Evolutionary conservation across 2,329 filamentous ascomycete genomes (phyloP).

Genomic region (Paracoccidioides lutzii): DNA sequence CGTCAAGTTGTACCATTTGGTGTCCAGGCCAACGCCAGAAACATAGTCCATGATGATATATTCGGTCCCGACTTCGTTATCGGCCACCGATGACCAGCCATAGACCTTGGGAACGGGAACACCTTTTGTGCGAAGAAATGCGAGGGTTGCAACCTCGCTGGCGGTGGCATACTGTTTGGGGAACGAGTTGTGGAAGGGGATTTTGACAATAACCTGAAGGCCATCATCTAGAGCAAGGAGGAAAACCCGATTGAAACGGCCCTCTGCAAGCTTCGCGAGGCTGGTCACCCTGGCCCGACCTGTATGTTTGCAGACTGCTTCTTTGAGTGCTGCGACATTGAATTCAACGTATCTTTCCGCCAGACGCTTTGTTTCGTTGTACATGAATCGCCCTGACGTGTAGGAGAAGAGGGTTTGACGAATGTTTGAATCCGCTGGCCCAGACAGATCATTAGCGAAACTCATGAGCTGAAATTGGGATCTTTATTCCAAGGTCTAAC

Average conservation of each 20-base stretch:
- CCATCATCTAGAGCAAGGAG: constrained; percentile 11
- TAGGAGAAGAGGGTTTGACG: constrained; percentile 1
- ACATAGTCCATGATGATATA: constrained; percentile 29
- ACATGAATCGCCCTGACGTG: constrained; percentile 4
- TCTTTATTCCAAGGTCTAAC: too few species aligned
- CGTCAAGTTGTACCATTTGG: constrained; percentile 18
- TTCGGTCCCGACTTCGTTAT: constrained; percentile 27
- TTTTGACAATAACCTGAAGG: constrained; percentile 14
- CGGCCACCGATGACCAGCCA: constrained; percentile 20
- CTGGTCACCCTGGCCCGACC: constrained; percentile 4
- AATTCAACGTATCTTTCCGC: constrained; percentile 4
- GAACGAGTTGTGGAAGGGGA: constrained; percentile 13
- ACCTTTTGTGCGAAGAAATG: constrained; percentile 18
- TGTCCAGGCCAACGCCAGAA: constrained; percentile 19
- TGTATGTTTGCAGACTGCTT: constrained; percentile 3
- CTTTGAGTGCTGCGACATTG: constrained; percentile 6
- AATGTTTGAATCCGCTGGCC: too few species aligned
- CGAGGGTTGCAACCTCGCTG: constrained; percentile 24
- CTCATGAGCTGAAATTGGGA: too few species aligned
- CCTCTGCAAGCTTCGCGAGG: constrained; percentile 14
- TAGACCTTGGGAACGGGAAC: constrained; percentile 25
- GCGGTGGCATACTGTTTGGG: constrained; percentile 14
- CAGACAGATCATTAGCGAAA: too few species aligned
- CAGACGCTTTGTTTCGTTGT: constrained; percentile 1
- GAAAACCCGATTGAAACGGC: constrained; percentile 15